Base-by-base conservation (phyloP, 768 basidiomycete genomes). In the Lentinus brumalis region DNA sequence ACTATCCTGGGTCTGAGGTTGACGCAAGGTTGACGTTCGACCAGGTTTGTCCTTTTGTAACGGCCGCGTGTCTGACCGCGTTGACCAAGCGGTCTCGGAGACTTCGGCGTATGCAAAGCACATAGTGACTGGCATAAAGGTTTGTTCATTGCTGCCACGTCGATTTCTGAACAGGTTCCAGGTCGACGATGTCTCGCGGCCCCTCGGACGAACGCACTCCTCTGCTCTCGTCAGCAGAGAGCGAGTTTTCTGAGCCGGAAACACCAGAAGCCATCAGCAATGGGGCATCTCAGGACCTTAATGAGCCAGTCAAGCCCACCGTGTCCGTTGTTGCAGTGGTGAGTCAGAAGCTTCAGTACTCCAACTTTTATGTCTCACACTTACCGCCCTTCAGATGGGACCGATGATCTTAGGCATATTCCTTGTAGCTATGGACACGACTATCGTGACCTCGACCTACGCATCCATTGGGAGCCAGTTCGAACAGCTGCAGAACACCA, bases 401-500 rank as follows among this genome's bases (percentile, higher is more conserved):
- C 71, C 74, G 1, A 66, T 73, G 68, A 63, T 72, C 3, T 61
- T 74, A 15, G 73, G 74, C 26, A 70, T 70, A 3, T 74, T 72
- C 51, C 67, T 75, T 15, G 68, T 70, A 5, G 72, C 73, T 5
- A 72, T 75, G 70, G 74, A 75, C 65, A 51, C 54, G 10, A 75
- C 73, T 4, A 73, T 75, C 46, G 71, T 75, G 31, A 69, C 72
- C 5, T 69, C 74, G 5, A 73, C 73, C 18, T 75, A 73, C 53
- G 74, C 73, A 10, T 54, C 66, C 5, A 75, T 75, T 11, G 74
- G 73, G 1, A 75, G 80, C 66, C 85, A 87, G 63, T 72, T 88
- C 5, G 79, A 86, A 6, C 79, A 85, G 67, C 77, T 88, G 4
- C 83, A 87, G 61, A 86, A 82, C 57, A 85, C 85, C 0, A 86